Base-by-base conservation (phyloP, 768 basidiomycete genomes). In the Termitomyces sp. region DNA sequence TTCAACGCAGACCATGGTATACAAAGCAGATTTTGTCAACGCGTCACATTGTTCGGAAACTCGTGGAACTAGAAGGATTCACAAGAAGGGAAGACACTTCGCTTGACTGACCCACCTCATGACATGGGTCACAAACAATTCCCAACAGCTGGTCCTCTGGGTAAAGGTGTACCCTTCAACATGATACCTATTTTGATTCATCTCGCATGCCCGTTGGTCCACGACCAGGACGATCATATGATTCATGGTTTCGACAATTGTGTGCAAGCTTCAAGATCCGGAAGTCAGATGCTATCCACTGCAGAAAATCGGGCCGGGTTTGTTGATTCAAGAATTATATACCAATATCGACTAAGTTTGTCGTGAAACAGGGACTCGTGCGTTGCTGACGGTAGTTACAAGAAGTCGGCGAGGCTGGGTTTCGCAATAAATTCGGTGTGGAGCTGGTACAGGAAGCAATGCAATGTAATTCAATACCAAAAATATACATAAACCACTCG, bases 111-210 rank as follows among this genome's bases (percentile, higher is more conserved):
- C 30, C 7, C 30, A 32, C 30, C 28, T 28, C 28, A 28, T 28
- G 28, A 28, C 7, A 28, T 28, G 28, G 28, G 4, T 7, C 28
- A 28, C 28, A 28, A 28, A 28, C 28, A 28, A 28, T 7, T 28
- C n/a, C n/a, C 28, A 28, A 28, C 28, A 28, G 28, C 7, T 28
- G 28, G 28, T 7, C 30, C 7, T 32, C 9, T 32, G 30, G 30
- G 30, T 10, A 32, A 32, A 32, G 17, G 45, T 6, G 60, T 75
- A 24, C 74, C n/a, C 74, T 1, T 71, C 74, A 46, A 62, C 5
- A 53, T 57, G 17, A 67, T 75, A 64, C 62, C 58, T 3, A 67
- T 55, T 48, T 67, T 76, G 41, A 70, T 61, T 1, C 65, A 72
- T 54, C 66, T 75, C 55, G 69, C 70, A 11, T 70, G 68, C 60